Evolutionary conservation across 2,329 filamentous ascomycete species (phyloP).

Genomic region (Diaporthe caulivora): DNA sequence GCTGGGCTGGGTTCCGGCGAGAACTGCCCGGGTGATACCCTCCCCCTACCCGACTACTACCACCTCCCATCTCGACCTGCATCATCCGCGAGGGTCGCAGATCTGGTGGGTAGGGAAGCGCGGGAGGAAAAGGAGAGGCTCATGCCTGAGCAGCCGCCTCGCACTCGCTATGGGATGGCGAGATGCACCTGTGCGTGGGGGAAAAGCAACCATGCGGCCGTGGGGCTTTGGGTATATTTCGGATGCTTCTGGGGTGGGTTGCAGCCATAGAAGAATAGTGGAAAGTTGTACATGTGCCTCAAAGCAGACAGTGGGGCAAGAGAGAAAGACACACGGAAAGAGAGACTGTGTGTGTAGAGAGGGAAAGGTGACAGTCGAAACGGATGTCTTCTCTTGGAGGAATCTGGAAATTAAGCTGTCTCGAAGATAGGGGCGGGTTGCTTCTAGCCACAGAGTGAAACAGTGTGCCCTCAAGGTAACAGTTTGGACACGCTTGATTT

Average conservation of each 20-base stretch:
- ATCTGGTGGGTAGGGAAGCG: neutral
- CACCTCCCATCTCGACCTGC: conserved; percentile 9
- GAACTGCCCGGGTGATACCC: neutral
- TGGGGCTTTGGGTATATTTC: neutral
- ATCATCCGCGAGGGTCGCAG: conserved; percentile 11
- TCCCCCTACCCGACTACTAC: neutral
- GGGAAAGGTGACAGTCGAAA: neutral
- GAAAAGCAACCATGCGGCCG: neutral
- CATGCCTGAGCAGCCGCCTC: conserved; percentile 7
- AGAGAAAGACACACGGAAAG: too few species aligned
- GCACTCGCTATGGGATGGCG: conserved; percentile 20
- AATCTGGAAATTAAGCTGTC: neutral
- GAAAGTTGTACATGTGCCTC: too few species aligned
- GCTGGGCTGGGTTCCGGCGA: conserved; percentile 3
- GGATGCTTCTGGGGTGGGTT: neutral
- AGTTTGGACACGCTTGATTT: neutral
- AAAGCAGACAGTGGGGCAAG: too few species aligned
- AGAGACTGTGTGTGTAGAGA: neutral
- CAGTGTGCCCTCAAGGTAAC: neutral
- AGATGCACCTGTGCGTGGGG: neutral
- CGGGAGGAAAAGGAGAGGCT: neutral
- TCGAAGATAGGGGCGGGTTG: neutral
- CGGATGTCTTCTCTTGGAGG: neutral
- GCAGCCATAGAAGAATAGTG: neutral
- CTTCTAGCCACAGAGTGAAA: neutral